Evolutionary conservation across 2,329 filamentous ascomycete species (phyloP).

Genomic region (Calonectria henricotiae): DNA sequence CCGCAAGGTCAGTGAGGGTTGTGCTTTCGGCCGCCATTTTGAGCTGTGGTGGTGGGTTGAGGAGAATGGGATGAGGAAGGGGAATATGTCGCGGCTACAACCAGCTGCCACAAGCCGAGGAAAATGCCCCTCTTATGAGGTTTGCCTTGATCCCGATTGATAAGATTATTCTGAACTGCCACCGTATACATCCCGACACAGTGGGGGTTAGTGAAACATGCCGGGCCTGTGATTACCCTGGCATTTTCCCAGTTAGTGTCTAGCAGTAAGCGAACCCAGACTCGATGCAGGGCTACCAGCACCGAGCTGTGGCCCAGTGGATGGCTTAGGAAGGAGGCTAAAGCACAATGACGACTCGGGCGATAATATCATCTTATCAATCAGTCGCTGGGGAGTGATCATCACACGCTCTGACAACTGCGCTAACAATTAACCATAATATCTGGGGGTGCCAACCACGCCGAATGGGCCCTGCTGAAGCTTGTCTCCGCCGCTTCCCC

Average conservation of each 20-base stretch:
- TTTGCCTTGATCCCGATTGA: neutral
- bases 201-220: conserved; percentile 25
- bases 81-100: neutral
- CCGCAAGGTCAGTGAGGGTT: conserved; percentile 63
- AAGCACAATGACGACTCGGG: conserved; percentile 18
- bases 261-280: conserved; percentile 5
- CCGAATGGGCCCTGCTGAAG: conserved; percentile 9
- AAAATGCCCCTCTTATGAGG: conserved; percentile 11
- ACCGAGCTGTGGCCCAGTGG: neutral
- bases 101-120: neutral
- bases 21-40: conserved; percentile 18
- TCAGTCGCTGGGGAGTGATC: neutral
- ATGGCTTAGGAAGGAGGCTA: conserved; percentile 18
- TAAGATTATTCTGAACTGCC: conserved; percentile 13
- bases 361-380: conserved; percentile 18
- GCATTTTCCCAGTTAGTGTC: conserved; percentile 1
- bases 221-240: conserved; percentile 4
- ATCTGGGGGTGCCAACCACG: conserved; percentile 18
- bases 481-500: conserved; percentile 9
- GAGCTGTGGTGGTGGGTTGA: neutral
- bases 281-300: conserved; percentile 7
- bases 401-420: neutral
- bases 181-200: neutral
- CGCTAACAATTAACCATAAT: conserved; percentile 24
- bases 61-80: no score